phyloP scores from a whole-genome alignment of 1,139 yeast genomes.

The Suhomyces terraborum region DNA sequence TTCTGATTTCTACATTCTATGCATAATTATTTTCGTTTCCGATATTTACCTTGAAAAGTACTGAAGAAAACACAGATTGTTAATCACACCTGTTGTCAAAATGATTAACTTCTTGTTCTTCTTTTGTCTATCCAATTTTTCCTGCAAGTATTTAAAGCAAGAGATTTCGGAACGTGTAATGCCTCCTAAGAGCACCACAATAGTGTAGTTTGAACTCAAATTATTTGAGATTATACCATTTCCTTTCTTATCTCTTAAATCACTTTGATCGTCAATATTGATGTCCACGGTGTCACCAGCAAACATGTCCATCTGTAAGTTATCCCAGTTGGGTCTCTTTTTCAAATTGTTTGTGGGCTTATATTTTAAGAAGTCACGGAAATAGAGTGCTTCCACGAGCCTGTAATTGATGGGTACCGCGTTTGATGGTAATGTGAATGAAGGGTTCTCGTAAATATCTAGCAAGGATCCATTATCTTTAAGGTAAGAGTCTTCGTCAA shows the following conservation, averaged over 20 bases:
- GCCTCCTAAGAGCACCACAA: slow-evolving; percentile 68
- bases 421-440: slow-evolving; percentile 54
- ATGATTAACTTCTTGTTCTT: slow-evolving; percentile 49
- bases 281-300: slow-evolving; percentile 40
- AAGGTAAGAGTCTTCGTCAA: slow-evolving; percentile 16
- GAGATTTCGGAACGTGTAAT: slow-evolving; percentile 77
- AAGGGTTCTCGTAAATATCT: slow-evolving; percentile 43
- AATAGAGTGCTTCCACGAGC: slow-evolving; percentile 53
- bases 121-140: slow-evolving; percentile 32
- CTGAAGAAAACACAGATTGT: slow-evolving; percentile 6
- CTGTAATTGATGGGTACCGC: slow-evolving; percentile 53
- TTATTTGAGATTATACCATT: slow-evolving; percentile 15
- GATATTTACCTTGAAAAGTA: too few relatives aligned
- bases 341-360: slow-evolving; percentile 44
- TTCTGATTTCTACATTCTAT: too few relatives aligned
- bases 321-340: slow-evolving; percentile 50
- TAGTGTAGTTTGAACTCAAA: slow-evolving; percentile 39
- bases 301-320: slow-evolving; percentile 42
- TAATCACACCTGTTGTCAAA: slow-evolving; percentile 57
- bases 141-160: slow-evolving; percentile 59
- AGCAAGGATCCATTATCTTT: slow-evolving; percentile 19
- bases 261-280: slow-evolving; percentile 36
- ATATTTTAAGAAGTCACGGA: slow-evolving; percentile 46
- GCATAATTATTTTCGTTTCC: too few relatives aligned
- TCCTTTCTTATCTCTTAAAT: slow-evolving; percentile 19